These are phyloP conservation scores for Verticillium dahliae DNA, from an alignment of 2,329 filamentous ascomycete genomes.

Conservation along the genomic window DNA sequence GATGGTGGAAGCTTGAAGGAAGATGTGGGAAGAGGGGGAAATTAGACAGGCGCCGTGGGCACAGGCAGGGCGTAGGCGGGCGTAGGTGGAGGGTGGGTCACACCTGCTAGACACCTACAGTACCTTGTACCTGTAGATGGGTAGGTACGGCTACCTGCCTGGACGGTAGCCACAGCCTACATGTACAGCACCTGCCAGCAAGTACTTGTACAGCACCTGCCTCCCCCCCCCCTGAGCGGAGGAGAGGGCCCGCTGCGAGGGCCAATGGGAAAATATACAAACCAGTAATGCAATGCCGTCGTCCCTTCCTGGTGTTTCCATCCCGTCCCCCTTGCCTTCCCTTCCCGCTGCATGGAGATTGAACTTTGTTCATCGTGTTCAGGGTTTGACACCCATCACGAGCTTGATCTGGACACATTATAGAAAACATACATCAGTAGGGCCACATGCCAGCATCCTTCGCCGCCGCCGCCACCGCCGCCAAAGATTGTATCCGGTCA, in stretches of 20 bases:
- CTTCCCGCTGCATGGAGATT: not conserved
- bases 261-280: not conserved
- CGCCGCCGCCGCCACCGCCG: not conserved
- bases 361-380: not conserved
- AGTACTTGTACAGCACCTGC: too few species aligned
- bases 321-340: not conserved
- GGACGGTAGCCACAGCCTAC: too few species aligned
- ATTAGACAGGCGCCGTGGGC: not conserved
- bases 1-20: not conserved
- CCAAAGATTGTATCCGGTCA: not conserved
- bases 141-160: too few species aligned
- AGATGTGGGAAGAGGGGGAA: not conserved
- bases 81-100: not conserved
- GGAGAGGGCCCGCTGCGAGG: not conserved
- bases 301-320: not conserved
- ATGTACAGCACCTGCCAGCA: too few species aligned
- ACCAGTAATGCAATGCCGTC: not conserved
- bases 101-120: too few species aligned
- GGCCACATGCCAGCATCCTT: not conserved
- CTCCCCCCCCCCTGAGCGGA: too few species aligned
- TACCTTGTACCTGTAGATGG: too few species aligned
- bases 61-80: not conserved
- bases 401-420: not conserved
- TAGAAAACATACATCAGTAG: not conserved
- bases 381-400: not conserved